Percentiles rank a stretch among this genome's conserved stretches.
phyloP scores from a whole-genome alignment of 2,329 filamentous ascomycete genomes.

The Colletotrichum somersetense region DNA sequence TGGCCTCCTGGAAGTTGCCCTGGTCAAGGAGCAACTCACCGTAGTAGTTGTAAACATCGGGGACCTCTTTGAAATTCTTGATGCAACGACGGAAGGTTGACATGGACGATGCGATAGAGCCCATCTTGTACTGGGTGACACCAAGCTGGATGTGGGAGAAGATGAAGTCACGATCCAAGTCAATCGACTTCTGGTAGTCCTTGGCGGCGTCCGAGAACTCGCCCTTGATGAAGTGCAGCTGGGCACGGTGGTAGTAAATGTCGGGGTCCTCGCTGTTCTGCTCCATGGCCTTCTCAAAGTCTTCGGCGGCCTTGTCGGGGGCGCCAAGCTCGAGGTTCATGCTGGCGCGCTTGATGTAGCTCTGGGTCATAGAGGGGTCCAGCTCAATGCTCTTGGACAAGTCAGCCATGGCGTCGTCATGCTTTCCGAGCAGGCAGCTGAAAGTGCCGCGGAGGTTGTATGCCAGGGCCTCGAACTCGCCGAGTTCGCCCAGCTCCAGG shows the following conservation, averaged over 20 bases:
- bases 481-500: conserved; percentile 83
- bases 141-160: conserved; percentile 99
- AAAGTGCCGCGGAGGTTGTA: conserved; percentile 98
- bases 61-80: conserved; percentile 97
- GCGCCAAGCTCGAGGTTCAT: conserved; percentile 95
- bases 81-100: conserved; percentile 97
- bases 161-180: conserved; percentile 95
- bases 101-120: conserved; percentile 97
- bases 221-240: conserved; percentile 96
- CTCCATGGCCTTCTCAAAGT: conserved; percentile 87
- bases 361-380: conserved; percentile 89
- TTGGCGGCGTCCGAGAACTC: conserved; percentile 95
- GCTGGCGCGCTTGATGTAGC: conserved; percentile 98
- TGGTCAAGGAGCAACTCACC: conserved; percentile 97
- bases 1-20: conserved; percentile 93
- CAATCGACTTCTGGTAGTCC: conserved; percentile 99
- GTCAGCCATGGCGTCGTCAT: conserved; percentile 83
- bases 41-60: conserved; percentile 99
- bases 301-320: conserved; percentile 85
- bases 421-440: conserved; percentile 90
- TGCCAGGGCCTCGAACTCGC: conserved; percentile 86
- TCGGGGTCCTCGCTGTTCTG: conserved; percentile 93
- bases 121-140: conserved; percentile 99
- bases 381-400: conserved; percentile 94
- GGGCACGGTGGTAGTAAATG: conserved; percentile 98